A percentile compares a stretch with the other conserved stretches of the same genome.
phyloP scores from a whole-genome alignment of 352 stramenopile species.

The Phytopythium boreale region DNA sequence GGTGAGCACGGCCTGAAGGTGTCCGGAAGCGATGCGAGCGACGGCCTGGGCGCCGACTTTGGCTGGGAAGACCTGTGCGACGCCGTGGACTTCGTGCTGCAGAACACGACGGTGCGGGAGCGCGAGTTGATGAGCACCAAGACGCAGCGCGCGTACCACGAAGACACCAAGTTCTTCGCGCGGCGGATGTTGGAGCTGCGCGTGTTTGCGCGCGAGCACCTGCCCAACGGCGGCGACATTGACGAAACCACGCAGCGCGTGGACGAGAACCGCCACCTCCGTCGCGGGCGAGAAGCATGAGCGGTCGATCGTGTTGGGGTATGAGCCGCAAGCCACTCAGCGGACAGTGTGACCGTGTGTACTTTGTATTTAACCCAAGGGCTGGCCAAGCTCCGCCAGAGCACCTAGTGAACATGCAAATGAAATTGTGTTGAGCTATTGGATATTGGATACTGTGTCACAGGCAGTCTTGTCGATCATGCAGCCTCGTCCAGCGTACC shows the following conservation, averaged over 20 bases:
- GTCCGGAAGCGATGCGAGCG: not conserved
- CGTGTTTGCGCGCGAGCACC: slow-evolving; percentile 13
- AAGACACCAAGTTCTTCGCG: slow-evolving; percentile 52
- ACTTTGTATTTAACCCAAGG: not conserved
- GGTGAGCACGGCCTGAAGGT: slow-evolving; percentile 17
- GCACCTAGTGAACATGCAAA: no score
- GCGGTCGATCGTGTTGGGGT: not conserved
- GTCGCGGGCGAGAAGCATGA: not conserved
- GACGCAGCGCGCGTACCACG: slow-evolving; percentile 40
- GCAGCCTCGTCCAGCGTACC: no score
- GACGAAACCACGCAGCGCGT: not conserved
- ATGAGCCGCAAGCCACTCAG: not conserved
- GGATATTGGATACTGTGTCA: no score
- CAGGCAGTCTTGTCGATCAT: no score
- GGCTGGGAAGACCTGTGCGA: slow-evolving; percentile 27
- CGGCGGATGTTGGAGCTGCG: slow-evolving; percentile 38
- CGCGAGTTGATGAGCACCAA: not conserved
- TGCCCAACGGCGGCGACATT: not conserved
- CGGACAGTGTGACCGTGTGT: not conserved
- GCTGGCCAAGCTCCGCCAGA: no score
- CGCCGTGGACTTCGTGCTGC: slow-evolving; percentile 30
- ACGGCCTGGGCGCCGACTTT: slow-evolving; percentile 31
- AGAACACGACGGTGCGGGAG: slow-evolving; percentile 16
- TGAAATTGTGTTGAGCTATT: no score
- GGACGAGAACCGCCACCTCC: not conserved